These are phyloP conservation scores for Mycena rebaudengoi DNA, from an alignment of 768 basidiomycete species.

Conservation along the genomic window DNA sequence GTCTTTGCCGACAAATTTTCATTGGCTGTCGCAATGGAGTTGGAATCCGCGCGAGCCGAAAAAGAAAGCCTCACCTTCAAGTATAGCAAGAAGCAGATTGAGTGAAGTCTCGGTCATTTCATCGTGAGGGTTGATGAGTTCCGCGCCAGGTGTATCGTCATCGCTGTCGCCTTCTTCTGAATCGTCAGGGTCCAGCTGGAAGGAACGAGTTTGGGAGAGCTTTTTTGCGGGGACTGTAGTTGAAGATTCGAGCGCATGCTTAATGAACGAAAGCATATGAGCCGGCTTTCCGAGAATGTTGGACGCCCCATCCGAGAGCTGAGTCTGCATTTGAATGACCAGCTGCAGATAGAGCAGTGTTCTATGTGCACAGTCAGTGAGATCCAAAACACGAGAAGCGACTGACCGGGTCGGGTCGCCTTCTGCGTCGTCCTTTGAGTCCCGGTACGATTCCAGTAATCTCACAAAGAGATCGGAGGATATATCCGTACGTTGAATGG, in stretches of 20 bases:
- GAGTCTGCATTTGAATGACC: constrained; percentile 81
- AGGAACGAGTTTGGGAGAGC: constrained; percentile 28
- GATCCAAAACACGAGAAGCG: background rate
- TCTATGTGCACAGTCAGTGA: constrained; percentile 44
- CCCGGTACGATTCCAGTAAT: constrained; percentile 75
- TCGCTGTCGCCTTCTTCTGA: constrained; percentile 66
- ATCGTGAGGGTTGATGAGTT: constrained; percentile 53
- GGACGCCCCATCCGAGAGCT: constrained; percentile 63
- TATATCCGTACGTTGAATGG: constrained; percentile 73
- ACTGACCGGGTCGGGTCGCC: constrained; percentile 63
- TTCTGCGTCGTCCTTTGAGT: constrained; percentile 45
- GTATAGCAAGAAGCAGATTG: constrained; percentile 80
- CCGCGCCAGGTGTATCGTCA: constrained; percentile 53
- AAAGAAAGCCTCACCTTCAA: constrained; percentile 70
- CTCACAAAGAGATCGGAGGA: constrained; percentile 77
- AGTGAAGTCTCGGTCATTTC: constrained; percentile 82
- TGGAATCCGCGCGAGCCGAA: background rate
- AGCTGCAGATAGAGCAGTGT: constrained; percentile 81
- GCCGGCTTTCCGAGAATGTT: constrained; percentile 70
- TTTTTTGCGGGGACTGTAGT: constrained; percentile 11
- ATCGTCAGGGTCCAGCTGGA: constrained; percentile 43
- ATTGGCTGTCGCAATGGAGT: constrained; percentile 54
- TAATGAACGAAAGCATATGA: constrained; percentile 84
- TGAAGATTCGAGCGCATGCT: constrained; percentile 71
- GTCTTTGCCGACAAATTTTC: constrained; percentile 66